These are phyloP conservation scores for Claviceps pazoutovae DNA, from an alignment of 2,329 filamentous ascomycete genomes.

Conservation along the genomic window DNA sequence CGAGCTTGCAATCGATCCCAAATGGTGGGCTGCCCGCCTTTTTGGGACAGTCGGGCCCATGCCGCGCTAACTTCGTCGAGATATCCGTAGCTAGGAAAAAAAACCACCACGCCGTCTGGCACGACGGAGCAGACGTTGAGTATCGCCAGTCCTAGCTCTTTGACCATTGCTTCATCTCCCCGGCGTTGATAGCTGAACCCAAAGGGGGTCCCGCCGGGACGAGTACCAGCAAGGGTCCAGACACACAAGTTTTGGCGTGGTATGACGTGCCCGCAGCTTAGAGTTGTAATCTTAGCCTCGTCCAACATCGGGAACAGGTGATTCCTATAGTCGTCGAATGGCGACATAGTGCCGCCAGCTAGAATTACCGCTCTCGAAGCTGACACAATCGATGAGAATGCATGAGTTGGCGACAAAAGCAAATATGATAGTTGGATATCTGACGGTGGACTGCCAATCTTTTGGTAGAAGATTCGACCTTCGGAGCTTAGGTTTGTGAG, in stretches of 20 bases:
- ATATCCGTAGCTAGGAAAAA: constrained; percentile 92
- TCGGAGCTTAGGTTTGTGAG: constrained; percentile 74
- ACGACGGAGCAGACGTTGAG: constrained; percentile 58
- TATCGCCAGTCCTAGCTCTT: constrained; percentile 60
- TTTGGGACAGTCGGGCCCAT: constrained; percentile 36
- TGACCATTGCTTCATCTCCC: constrained; percentile 52
- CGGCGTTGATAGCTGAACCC: constrained; percentile 82
- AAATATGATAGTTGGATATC: constrained; percentile 65
- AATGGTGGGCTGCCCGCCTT: constrained; percentile 24
- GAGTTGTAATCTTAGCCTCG: constrained; percentile 51
- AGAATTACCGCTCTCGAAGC: constrained; percentile 77
- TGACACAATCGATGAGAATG: constrained; percentile 78
- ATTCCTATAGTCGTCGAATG: constrained; percentile 77
- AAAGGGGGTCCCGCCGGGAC: constrained; percentile 38
- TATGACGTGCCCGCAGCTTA: constrained; percentile 92
- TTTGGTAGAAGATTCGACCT: constrained; percentile 52
- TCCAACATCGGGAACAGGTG: constrained; percentile 72
- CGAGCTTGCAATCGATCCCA: constrained; percentile 44
- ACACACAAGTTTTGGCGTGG: constrained; percentile 69
- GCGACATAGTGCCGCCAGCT: constrained; percentile 94
- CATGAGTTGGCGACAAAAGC: constrained; percentile 78
- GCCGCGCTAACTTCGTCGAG: constrained; percentile 55
- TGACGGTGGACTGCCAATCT: constrained; percentile 18
- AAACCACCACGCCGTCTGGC: constrained; percentile 81
- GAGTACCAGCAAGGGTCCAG: constrained; percentile 45